A percentile compares a stretch with the other conserved stretches of the same genome.
phyloP scores from a whole-genome alignment of 2,329 filamentous ascomycete genomes.

The Trichoderma sp. region DNA sequence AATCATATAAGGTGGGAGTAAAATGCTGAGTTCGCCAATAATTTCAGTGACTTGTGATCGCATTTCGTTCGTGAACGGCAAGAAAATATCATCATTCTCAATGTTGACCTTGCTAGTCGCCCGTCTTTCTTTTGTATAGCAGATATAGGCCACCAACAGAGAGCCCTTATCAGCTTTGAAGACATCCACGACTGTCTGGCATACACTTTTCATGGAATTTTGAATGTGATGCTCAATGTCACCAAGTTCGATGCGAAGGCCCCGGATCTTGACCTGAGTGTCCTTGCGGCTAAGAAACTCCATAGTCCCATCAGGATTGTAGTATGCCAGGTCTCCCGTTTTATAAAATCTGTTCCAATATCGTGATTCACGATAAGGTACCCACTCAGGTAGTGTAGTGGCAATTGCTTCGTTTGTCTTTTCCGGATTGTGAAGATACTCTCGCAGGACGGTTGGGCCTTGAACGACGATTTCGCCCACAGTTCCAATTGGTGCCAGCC shows the following conservation, averaged over 20 bases:
- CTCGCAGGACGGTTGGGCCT: constrained; percentile 3
- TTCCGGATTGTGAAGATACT: constrained; percentile 30
- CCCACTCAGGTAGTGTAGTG: background rate
- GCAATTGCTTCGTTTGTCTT: background rate
- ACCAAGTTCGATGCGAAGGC: constrained; percentile 2
- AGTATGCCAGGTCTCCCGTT: background rate
- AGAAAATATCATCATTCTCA: constrained; percentile 8
- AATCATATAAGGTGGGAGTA: constrained; percentile 11
- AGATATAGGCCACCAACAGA: background rate
- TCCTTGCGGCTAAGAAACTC: constrained; percentile 12
- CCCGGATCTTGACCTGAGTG: constrained; percentile 2
- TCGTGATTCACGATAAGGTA: background rate
- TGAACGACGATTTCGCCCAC: constrained; percentile 14
- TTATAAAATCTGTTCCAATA: constrained; percentile 16
- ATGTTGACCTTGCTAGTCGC: background rate
- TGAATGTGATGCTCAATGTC: constrained; percentile 16
- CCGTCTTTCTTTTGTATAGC: background rate
- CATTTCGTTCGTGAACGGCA: background rate
- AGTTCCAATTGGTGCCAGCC: background rate
- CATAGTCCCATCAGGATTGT: constrained; percentile 5
- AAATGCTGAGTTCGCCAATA: background rate
- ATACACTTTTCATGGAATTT: background rate
- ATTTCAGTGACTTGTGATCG: constrained; percentile 7
- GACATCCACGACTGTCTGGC: background rate
- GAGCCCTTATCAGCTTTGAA: background rate